Conservation (phyloP, 345 rosid genomes). For the Ceriops decandra region DNA sequence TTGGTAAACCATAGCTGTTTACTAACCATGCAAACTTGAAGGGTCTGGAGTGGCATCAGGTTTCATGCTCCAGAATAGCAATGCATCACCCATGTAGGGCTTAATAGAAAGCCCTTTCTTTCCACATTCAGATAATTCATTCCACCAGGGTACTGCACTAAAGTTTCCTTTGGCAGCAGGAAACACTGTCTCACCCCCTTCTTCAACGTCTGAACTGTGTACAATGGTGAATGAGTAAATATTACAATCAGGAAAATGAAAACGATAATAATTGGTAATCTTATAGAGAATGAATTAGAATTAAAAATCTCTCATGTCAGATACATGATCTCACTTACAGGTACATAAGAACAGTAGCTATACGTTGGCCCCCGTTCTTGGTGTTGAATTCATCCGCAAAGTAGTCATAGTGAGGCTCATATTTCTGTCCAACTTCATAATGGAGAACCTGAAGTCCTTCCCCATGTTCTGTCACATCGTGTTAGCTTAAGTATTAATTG, state of each 20-base stretch:
- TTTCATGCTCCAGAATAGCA: slow-evolving; percentile 96
- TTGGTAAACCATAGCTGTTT: neutral
- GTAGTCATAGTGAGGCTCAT: slow-evolving; percentile 93
- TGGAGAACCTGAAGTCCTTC: slow-evolving; percentile 97
- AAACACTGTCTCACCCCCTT: slow-evolving; percentile 96
- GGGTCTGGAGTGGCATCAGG: slow-evolving; percentile 80
- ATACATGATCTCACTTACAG: slow-evolving; percentile 51
- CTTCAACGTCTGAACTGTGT: slow-evolving; percentile 94
- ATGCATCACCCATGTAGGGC: slow-evolving; percentile 95
- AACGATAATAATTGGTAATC: neutral
- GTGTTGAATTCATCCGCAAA: slow-evolving; percentile 81
- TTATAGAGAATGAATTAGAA: slow-evolving; percentile 8
- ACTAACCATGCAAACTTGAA: slow-evolving; percentile 91
- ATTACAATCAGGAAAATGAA: slow-evolving; percentile 3
- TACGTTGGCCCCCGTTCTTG: slow-evolving; percentile 89
- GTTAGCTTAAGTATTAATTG: slow-evolving; percentile 8
- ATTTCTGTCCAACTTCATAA: slow-evolving; percentile 89
- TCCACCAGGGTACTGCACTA: slow-evolving; percentile 88
- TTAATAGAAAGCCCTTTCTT: slow-evolving; percentile 78
- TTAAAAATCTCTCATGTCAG: neutral
- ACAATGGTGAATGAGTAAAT: slow-evolving; percentile 17
- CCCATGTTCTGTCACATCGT: slow-evolving; percentile 62
- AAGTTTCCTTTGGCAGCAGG: slow-evolving; percentile 81
- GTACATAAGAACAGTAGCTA: slow-evolving; percentile 95
- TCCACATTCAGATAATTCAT: slow-evolving; percentile 83